phyloP scores from a whole-genome alignment of 208 protist species.

The Trypanosoma lewisi region DNA sequence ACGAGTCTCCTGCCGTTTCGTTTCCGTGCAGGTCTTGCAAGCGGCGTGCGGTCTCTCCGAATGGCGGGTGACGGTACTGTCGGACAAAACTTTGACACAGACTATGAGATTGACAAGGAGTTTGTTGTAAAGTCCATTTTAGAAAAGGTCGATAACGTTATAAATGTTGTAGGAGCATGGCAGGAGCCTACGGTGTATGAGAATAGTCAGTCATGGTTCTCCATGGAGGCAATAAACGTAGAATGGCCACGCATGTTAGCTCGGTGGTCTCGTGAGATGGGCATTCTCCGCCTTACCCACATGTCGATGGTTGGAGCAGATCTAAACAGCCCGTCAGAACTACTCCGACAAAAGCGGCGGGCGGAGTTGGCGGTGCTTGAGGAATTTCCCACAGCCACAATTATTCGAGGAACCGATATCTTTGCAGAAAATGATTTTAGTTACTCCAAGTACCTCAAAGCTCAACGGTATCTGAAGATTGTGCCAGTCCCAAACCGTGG shows the following conservation, averaged over 20 bases:
- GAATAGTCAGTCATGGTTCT: slow-evolving; percentile 91
- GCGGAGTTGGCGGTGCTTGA: slow-evolving; percentile 87
- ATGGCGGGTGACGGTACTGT: slow-evolving; percentile 81
- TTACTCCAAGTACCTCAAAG: slow-evolving; percentile 89
- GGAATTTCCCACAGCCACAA: slow-evolving; percentile 90
- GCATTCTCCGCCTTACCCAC: slow-evolving; percentile 82
- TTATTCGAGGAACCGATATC: slow-evolving; percentile 85
- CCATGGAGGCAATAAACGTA: slow-evolving; percentile 89
- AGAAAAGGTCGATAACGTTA: slow-evolving; percentile 84
- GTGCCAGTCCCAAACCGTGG: slow-evolving; percentile 83
- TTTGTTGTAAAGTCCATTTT: slow-evolving; percentile 89
- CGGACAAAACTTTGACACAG: slow-evolving; percentile 86
- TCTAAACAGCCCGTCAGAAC: slow-evolving; percentile 79
- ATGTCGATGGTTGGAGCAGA: slow-evolving; percentile 91
- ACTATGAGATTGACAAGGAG: slow-evolving; percentile 91
- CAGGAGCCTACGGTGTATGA: slow-evolving; percentile 87
- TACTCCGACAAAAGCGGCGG: slow-evolving; percentile 84
- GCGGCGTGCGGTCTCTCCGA: slow-evolving; percentile 71
- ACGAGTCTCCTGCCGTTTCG: slow-evolving; percentile 86
- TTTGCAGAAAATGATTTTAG: slow-evolving; percentile 86
- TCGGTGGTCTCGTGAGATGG: slow-evolving; percentile 84
- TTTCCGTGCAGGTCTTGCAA: slow-evolving; percentile 77
- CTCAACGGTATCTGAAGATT: slow-evolving; percentile 82
- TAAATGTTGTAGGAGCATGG: slow-evolving; percentile 85
- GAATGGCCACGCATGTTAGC: slow-evolving; percentile 91